Evolutionary conservation across 371 early-diverging fungal genomes (phyloP).

Genomic region (Mucor racemosus): DNA sequence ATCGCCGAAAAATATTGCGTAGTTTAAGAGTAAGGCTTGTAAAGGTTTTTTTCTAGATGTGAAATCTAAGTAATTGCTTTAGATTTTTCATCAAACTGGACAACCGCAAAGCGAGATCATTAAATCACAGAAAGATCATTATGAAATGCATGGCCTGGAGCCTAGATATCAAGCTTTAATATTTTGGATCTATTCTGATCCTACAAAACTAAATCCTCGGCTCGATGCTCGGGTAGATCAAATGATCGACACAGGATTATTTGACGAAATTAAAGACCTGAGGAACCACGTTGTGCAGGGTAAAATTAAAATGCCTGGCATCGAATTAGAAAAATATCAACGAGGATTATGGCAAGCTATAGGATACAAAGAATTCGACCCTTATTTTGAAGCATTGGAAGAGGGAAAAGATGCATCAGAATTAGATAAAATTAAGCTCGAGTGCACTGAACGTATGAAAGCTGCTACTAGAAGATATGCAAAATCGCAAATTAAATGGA

Average conservation of each 20-base stretch:
- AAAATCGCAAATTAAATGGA: slow-evolving; percentile 88
- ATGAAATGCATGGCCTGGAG: slow-evolving; percentile 34
- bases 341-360: slow-evolving; percentile 87
- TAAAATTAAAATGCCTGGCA: slow-evolving; percentile 41
- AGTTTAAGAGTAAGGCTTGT: slow-evolving; percentile 66
- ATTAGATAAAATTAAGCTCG: slow-evolving; percentile 48
- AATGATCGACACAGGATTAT: slow-evolving; percentile 86
- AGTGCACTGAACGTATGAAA: slow-evolving; percentile 85
- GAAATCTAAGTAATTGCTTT: neutral
- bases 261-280: slow-evolving; percentile 82
- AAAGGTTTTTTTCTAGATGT: neutral
- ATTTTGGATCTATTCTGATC: slow-evolving; percentile 88
- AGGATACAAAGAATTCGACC: slow-evolving; percentile 87
- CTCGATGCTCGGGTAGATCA: slow-evolving; percentile 83
- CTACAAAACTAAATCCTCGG: slow-evolving; percentile 68
- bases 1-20: slow-evolving; percentile 86
- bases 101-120: slow-evolving; percentile 73
- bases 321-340: slow-evolving; percentile 64
- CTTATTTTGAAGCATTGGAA: slow-evolving; percentile 66
- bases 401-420: slow-evolving; percentile 28
- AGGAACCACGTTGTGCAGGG: slow-evolving; percentile 57
- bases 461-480: slow-evolving; percentile 87
- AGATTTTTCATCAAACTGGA: slow-evolving; percentile 79
- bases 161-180: slow-evolving; percentile 62
- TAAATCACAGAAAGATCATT: slow-evolving; percentile 61